Percentiles rank a stretch among this genome's conserved stretches.
Conservation (phyloP, 225 moss, liverwort and hornwort species). For the Polytrichum commune region DNA sequence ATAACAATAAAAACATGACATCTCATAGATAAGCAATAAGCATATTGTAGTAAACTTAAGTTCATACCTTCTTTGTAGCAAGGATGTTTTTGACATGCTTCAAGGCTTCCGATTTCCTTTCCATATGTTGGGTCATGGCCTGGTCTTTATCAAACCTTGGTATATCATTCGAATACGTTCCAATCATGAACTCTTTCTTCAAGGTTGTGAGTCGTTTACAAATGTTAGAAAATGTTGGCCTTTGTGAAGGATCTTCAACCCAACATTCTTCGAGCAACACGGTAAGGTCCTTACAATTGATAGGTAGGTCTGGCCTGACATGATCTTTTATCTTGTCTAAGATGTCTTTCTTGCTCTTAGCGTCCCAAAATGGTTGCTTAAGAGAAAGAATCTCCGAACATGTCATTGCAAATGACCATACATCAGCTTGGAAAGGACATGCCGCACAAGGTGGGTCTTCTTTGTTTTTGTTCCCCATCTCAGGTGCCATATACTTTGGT, state of each 20-base stretch:
- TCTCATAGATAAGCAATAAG: too few species aligned
- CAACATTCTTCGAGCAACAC: not conserved
- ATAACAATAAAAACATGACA: not conserved
- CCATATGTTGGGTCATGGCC: too few species aligned
- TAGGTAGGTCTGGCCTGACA: not conserved
- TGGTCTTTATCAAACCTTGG: too few species aligned
- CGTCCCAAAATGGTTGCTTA: not conserved
- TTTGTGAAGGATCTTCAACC: not conserved
- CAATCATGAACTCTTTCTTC: not conserved
- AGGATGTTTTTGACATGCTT: too few species aligned
- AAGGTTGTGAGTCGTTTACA: not conserved
- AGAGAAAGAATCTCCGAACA: not conserved
- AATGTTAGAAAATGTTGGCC: constrained; percentile 2
- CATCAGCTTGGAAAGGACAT: not conserved
- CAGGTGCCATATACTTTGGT: constrained; percentile 1
- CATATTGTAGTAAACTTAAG: too few species aligned
- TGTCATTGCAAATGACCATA: not conserved
- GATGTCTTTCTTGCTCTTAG: not conserved
- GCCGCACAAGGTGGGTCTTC: not conserved
- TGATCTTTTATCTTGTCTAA: not conserved
- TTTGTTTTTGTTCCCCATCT: not conserved
- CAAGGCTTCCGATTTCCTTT: too few species aligned
- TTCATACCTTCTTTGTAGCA: too few species aligned
- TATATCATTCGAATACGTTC: not conserved
- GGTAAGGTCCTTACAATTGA: not conserved